Evolutionary conservation across 2,329 filamentous ascomycete genomes (phyloP).

Genomic region (Nothophaeocryptopus gaeumannii): DNA sequence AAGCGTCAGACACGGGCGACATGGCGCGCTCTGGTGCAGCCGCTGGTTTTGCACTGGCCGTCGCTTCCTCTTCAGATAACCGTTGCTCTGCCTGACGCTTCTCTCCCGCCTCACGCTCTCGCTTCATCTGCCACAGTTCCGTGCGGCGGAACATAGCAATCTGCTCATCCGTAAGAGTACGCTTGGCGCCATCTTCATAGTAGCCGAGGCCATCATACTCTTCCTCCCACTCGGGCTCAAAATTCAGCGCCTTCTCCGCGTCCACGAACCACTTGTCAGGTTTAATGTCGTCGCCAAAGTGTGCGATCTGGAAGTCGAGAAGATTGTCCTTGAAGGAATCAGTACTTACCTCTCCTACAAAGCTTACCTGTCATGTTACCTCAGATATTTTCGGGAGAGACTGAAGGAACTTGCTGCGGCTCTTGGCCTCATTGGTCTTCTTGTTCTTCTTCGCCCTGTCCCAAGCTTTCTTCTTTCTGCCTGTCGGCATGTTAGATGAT

Average conservation of each 20-base stretch:
- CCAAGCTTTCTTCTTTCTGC: not conserved
- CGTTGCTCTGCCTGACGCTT: conserved; percentile 17
- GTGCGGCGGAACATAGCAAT: conserved; percentile 87
- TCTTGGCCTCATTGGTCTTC: conserved; percentile 9
- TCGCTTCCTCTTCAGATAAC: conserved; percentile 9
- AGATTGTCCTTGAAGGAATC: conserved; percentile 42
- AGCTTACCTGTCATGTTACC: conserved; percentile 24
- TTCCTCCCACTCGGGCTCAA: conserved; percentile 33
- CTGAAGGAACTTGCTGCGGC: conserved; percentile 16
- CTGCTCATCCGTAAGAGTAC: conserved; percentile 87
- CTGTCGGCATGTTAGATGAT: no score
- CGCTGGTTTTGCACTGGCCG: not conserved
- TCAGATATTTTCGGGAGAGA: conserved; percentile 30
- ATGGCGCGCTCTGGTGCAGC: not conserved
- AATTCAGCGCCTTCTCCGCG: conserved; percentile 26
- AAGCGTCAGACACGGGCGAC: conserved; percentile 26
- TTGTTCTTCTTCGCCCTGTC: conserved; percentile 12
- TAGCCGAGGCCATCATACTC: conserved; percentile 68
- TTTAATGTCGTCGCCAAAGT: conserved; percentile 41
- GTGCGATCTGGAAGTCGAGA: conserved; percentile 41
- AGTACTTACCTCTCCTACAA: conserved; percentile 31
- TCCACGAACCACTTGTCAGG: conserved; percentile 36
- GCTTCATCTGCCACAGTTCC: conserved; percentile 71
- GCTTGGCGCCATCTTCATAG: conserved; percentile 81
- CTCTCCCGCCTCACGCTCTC: conserved; percentile 35